These are phyloP conservation scores for Stachybotrys elegans DNA, from an alignment of 2,329 filamentous ascomycete genomes.

Conservation along the genomic window DNA sequence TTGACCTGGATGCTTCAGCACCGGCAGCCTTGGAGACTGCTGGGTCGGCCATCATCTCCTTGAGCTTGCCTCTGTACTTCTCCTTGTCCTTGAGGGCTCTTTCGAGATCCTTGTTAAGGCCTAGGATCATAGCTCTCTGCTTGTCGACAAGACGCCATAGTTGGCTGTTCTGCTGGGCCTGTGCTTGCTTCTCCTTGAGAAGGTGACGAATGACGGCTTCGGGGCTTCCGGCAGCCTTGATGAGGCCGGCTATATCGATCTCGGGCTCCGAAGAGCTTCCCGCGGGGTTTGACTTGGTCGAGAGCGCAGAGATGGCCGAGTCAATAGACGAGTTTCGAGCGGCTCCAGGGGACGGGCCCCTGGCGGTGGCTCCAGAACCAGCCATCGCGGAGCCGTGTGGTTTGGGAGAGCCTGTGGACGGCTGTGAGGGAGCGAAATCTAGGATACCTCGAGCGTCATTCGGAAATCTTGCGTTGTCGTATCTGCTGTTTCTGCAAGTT, in stretches of 20 bases:
- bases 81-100: slow-evolving; percentile 91
- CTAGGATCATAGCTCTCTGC: slow-evolving; percentile 87
- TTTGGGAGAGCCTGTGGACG: slow-evolving; percentile 32
- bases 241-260: slow-evolving; percentile 71
- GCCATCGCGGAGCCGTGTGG: slow-evolving; percentile 40
- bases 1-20: slow-evolving; percentile 9
- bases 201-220: slow-evolving; percentile 86
- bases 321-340: slow-evolving; percentile 86
- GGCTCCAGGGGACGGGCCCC: slow-evolving; percentile 33
- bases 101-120: slow-evolving; percentile 91
- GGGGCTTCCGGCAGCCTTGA: slow-evolving; percentile 79
- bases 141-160: slow-evolving; percentile 96
- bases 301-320: slow-evolving; percentile 79
- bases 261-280: slow-evolving; percentile 52
- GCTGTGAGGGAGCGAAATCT: slow-evolving; percentile 38
- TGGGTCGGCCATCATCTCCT: slow-evolving; percentile 57
- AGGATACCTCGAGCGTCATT: slow-evolving; percentile 46
- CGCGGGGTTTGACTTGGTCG: slow-evolving; percentile 52
- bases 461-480: slow-evolving; percentile 25
- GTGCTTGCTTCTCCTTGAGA: slow-evolving; percentile 85
- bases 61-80: slow-evolving; percentile 83
- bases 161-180: slow-evolving; percentile 84
- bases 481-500: slow-evolving; percentile 14
- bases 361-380: slow-evolving; percentile 35
- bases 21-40: slow-evolving; percentile 24